These are phyloP conservation scores for Arthrinium puccinioides DNA, from an alignment of 2,329 filamentous ascomycete genomes.

Conservation along the genomic window DNA sequence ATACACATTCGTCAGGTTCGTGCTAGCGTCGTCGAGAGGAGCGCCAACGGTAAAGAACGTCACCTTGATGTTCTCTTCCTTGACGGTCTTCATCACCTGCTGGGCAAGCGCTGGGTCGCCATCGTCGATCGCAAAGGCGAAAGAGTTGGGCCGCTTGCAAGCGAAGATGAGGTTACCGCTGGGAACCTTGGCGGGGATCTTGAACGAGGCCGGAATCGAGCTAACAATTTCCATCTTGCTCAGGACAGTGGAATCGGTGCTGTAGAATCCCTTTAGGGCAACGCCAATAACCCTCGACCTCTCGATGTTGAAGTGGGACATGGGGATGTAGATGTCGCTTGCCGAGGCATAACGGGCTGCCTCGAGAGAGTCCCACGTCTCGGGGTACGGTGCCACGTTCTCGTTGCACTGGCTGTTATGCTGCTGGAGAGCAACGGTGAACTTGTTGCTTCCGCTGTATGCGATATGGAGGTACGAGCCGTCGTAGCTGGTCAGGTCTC, in stretches of 20 bases:
- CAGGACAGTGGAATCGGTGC: constrained; percentile 39
- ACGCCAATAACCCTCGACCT: constrained; percentile 48
- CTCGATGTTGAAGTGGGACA: constrained; percentile 59
- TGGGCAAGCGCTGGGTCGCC: constrained; percentile 53
- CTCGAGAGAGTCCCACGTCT: constrained; percentile 62
- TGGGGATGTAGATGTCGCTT: constrained; percentile 58
- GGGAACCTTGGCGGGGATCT: constrained; percentile 51
- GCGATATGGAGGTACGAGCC: constrained; percentile 57
- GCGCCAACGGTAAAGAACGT: constrained; percentile 67
- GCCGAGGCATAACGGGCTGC: constrained; percentile 48
- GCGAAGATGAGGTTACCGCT: constrained; percentile 54
- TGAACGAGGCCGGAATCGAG: constrained; percentile 40
- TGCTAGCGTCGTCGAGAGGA: constrained; percentile 48
- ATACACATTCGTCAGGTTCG: constrained; percentile 58
- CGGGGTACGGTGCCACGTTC: constrained; percentile 50
- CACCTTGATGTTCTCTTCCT: constrained; percentile 54
- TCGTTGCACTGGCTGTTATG: constrained; percentile 55
- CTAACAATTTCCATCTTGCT: constrained; percentile 54
- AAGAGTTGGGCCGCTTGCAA: constrained; percentile 61
- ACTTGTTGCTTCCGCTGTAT: constrained; percentile 54
- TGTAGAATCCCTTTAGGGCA: constrained; percentile 59
- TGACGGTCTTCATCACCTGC: constrained; percentile 53
- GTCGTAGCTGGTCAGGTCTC: constrained; percentile 45
- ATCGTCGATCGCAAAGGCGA: constrained; percentile 68
- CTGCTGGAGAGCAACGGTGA: constrained; percentile 59